Conservation (phyloP, 1,284 basidiomycete species). For the Cutaneotrichosporon cutaneum region DNA sequence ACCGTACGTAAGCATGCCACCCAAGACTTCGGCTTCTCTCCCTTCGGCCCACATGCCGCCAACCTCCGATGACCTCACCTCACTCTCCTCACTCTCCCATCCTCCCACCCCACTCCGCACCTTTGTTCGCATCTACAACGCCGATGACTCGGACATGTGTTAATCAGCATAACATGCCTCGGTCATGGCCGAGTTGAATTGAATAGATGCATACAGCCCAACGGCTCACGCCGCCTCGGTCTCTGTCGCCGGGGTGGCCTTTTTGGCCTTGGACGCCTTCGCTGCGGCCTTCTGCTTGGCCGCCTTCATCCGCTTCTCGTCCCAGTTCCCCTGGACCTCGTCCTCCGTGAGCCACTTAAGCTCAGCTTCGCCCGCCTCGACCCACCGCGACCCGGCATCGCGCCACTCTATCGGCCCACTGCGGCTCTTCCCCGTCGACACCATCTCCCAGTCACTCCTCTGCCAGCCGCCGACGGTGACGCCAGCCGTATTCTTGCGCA, state of each 20-base stretch:
- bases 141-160: background rate
- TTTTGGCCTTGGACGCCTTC: background rate
- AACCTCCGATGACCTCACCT: conserved; percentile 1
- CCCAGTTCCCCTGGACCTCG: background rate
- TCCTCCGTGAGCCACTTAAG: conserved; percentile 3
- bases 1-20: background rate
- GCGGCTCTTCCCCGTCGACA: background rate
- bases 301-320: background rate
- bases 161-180: background rate
- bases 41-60: conserved; percentile 1
- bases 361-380: background rate
- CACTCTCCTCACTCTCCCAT: no score
- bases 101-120: no score
- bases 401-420: background rate
- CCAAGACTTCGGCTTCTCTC: background rate
- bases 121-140: no score
- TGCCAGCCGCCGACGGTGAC: background rate
- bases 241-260: background rate
- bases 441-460: background rate
- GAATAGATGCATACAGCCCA: background rate
- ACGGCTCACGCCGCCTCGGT: background rate
- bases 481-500: background rate
- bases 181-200: background rate
- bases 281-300: background rate
- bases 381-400: background rate